Base-by-base conservation (phyloP, 257 asterid species). In the Solanum arcanum region DNA sequence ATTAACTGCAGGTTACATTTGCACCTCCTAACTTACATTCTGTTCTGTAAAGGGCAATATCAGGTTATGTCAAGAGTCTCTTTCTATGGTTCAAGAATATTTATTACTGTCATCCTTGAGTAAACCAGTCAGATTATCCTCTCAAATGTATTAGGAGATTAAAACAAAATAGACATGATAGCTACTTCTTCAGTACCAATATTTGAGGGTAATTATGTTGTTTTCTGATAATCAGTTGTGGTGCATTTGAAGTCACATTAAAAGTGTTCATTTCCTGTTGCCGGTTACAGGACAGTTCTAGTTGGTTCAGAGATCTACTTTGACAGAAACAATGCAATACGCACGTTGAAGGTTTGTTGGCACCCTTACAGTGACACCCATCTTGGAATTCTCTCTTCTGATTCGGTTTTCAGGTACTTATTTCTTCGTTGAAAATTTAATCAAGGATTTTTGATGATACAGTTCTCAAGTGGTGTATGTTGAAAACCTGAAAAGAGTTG, bases 311-410 rank as follows among this genome's bases (percentile, higher is more conserved):
- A 95, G 87, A 92, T 93, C 59, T 95, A 94, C 93, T 95, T 94
- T 89, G 87, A 91, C 86, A 87, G 86, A 91, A 92, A 88, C 91
- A 94, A 90, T 82, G 83, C 90, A 81, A 91, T 97, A 77, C 94
- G 94, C 92, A 90, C 91, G 86, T 88, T 97, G 89, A 97, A 93
- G 91, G 89, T 94, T 86, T 93, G 90, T 83, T 95, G 98, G 99
- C 98, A 95, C 90, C 98, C 99, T 86, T 92, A 86, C 92, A 94
- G 98, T 47, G 96, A 96, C 88, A 89, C 92, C 69, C 99, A 97
- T 92, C 60, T 97, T 90, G 98, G 98, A 88, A 89, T 97, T 82
- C 94, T 97, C 70, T 97, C 99, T 83, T 94, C 99, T 69, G 99
- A 97, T 92, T 94, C 97, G 39, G 98, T 97, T 87, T 95, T 95